phyloP scores from a whole-genome alignment of 1,139 yeast genomes.

The Casaregolazyma suthepensis region DNA sequence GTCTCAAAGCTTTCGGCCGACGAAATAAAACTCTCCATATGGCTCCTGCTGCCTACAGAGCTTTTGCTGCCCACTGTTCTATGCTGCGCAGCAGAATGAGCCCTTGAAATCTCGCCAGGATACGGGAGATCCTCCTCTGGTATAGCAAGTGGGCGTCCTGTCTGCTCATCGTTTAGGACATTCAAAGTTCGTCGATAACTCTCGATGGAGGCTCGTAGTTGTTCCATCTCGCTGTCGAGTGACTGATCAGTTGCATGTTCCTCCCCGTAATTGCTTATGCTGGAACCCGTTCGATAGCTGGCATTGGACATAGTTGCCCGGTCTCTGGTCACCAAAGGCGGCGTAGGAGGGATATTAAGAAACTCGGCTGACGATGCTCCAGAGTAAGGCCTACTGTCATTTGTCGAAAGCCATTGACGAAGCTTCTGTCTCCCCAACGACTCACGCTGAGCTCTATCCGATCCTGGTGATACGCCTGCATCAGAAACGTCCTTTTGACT shows the following conservation, averaged over 20 bases:
- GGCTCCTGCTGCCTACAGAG: not conserved
- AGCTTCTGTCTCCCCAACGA: not conserved
- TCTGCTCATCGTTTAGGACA: conserved; percentile 4
- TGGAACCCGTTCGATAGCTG: not conserved
- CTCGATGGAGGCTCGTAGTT: conserved; percentile 15
- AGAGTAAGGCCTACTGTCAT: not conserved
- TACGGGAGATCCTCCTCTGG: not conserved
- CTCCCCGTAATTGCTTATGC: not conserved
- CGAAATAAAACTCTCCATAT: conserved; percentile 2
- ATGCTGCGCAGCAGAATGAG: not conserved
- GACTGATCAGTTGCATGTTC: not conserved
- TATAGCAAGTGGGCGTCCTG: not conserved
- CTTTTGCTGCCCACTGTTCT: not conserved
- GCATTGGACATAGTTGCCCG: not conserved
- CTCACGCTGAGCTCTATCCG: not conserved
- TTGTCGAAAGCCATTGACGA: not conserved
- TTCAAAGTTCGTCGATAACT: conserved; percentile 14
- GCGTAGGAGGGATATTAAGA: conserved; percentile 1
- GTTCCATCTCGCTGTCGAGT: conserved; percentile 9
- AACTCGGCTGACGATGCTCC: not conserved
- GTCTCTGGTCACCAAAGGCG: conserved; percentile 3
- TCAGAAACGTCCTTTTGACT: not conserved
- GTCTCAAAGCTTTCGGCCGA: conserved; percentile 20
- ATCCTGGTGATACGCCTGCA: not conserved
- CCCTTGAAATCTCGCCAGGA: not conserved